Evolutionary conservation across 2,329 filamentous ascomycete species (phyloP).

Genomic region (Ceratocystis destructans): DNA sequence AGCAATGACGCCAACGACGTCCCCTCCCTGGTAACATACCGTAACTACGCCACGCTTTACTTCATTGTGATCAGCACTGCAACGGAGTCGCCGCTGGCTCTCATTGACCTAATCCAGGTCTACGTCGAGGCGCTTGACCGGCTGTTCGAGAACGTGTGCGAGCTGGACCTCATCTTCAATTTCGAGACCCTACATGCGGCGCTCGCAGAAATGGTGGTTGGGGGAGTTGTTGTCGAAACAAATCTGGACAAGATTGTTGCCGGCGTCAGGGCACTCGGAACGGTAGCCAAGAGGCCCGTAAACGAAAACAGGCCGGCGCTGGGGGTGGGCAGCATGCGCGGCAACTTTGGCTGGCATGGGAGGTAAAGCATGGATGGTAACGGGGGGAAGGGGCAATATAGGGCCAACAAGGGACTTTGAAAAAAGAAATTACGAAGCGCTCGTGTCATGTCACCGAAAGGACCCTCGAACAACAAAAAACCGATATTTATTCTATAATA

Average conservation of each 20-base stretch:
- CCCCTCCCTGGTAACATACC: conserved; percentile 91
- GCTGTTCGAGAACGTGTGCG: conserved; percentile 96
- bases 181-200: conserved; percentile 92
- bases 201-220: conserved; percentile 86
- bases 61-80: conserved; percentile 97
- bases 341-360: conserved; percentile 43
- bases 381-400: neutral
- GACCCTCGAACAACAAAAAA: neutral
- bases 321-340: conserved; percentile 39
- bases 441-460: neutral
- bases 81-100: conserved; percentile 84
- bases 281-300: conserved; percentile 64
- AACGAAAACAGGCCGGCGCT: conserved; percentile 49
- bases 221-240: conserved; percentile 88
- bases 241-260: conserved; percentile 76
- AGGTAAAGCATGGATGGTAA: conserved; percentile 23
- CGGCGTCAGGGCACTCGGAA: conserved; percentile 64
- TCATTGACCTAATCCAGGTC: conserved; percentile 94
- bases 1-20: conserved; percentile 64
- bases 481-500: neutral
- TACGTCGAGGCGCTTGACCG: conserved; percentile 93
- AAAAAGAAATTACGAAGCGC: neutral
- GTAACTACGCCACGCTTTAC: conserved; percentile 94
- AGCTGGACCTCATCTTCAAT: conserved; percentile 96
- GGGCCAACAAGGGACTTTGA: neutral